Evolutionary conservation across 2,329 filamentous ascomycete species (phyloP).

Genomic region (Chrysosporium keratinophilum): DNA sequence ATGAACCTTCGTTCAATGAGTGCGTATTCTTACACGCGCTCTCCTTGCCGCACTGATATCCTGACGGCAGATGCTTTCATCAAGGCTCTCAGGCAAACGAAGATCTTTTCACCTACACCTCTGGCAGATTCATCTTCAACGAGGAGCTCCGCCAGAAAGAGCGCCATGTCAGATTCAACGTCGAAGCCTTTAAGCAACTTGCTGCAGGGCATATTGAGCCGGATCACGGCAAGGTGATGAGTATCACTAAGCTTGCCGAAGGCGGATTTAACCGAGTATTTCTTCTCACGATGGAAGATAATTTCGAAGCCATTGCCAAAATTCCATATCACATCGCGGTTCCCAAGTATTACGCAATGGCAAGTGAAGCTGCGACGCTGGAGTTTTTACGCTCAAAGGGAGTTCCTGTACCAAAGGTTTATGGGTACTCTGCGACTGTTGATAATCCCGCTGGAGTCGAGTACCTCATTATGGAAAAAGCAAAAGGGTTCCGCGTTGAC

Average conservation of each 20-base stretch:
- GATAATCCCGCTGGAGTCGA: constrained; percentile 32
- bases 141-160: constrained; percentile 11
- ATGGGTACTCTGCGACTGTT: constrained; percentile 26
- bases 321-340: constrained; percentile 21
- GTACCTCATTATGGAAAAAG: constrained; percentile 34
- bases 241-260: constrained; percentile 20
- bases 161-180: constrained; percentile 14
- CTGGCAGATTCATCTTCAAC: constrained; percentile 14
- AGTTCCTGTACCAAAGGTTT: constrained; percentile 30
- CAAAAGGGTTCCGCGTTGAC: constrained; percentile 24
- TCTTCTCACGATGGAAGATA: constrained; percentile 19
- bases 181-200: constrained; percentile 13
- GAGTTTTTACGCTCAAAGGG: constrained; percentile 24
- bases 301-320: constrained; percentile 20
- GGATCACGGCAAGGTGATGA: constrained; percentile 4
- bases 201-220: constrained; percentile 9
- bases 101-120: constrained; percentile 14
- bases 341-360: constrained; percentile 19
- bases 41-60: neutral
- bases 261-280: constrained; percentile 23
- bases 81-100: constrained; percentile 1
- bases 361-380: constrained; percentile 30
- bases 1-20: neutral
- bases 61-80: neutral
- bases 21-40: neutral